phyloP scores from a whole-genome alignment of 345 rosid species.

The Arabidopsis arenosa region DNA sequence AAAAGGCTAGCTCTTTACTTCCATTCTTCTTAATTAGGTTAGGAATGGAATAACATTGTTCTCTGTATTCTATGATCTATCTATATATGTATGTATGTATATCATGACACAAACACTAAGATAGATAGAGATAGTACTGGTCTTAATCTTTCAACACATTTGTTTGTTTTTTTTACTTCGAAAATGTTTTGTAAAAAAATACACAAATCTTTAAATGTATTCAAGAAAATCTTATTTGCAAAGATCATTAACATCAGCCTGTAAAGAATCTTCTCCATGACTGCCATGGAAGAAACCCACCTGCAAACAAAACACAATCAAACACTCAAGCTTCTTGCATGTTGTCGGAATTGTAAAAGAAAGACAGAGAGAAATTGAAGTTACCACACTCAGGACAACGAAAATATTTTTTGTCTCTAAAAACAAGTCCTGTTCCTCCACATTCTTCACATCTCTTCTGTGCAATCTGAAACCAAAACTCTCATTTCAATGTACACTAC shows the following conservation, averaged over 20 bases:
- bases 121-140: slow-evolving; percentile 19
- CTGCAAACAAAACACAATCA: slow-evolving; percentile 47
- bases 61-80: slow-evolving; percentile 32
- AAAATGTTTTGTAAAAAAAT: slow-evolving; percentile 25
- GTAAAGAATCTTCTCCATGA: slow-evolving; percentile 92
- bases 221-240: neutral
- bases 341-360: neutral
- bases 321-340: slow-evolving; percentile 4
- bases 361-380: neutral
- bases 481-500: neutral
- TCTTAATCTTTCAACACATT: slow-evolving; percentile 31
- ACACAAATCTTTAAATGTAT: slow-evolving; percentile 17
- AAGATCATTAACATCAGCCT: slow-evolving; percentile 51
- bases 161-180: slow-evolving; percentile 19
- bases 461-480: slow-evolving; percentile 61
- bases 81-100: slow-evolving; percentile 11
- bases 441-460: slow-evolving; percentile 80
- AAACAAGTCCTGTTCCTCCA: slow-evolving; percentile 75
- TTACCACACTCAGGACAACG: slow-evolving; percentile 75
- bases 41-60: slow-evolving; percentile 36
- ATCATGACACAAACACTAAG: slow-evolving; percentile 24
- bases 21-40: slow-evolving; percentile 33
- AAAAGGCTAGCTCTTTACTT: slow-evolving; percentile 30
- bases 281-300: slow-evolving; percentile 96
- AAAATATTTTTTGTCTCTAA: slow-evolving; percentile 56